Evolutionary conservation across 176 grass and related monocot species (phyloP).

Genomic region (Tillandsia leiboldiana): DNA sequence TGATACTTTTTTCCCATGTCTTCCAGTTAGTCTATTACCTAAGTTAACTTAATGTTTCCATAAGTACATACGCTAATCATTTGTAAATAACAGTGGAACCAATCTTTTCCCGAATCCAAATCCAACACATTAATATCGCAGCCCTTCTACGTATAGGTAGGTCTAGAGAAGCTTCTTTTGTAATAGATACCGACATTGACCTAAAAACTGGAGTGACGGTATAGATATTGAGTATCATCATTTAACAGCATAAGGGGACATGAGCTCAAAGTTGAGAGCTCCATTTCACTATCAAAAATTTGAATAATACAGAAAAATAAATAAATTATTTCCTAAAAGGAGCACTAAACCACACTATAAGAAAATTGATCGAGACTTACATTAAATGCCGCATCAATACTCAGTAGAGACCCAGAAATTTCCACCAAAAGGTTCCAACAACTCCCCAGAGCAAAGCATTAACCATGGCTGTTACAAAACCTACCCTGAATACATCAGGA

Average conservation of each 20-base stretch:
- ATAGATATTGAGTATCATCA: background rate
- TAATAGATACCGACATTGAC: no score
- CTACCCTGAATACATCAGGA: slow-evolving; percentile 73
- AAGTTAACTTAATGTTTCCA: no score
- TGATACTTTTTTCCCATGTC: no score
- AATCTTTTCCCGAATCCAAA: no score
- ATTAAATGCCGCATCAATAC: background rate
- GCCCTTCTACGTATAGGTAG: no score
- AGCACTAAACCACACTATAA: background rate
- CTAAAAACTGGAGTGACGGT: no score
- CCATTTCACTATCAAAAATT: slow-evolving; percentile 9
- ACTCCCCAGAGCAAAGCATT: slow-evolving; percentile 60
- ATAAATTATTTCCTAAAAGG: background rate
- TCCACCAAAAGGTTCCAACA: slow-evolving; percentile 84
- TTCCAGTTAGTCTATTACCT: no score
- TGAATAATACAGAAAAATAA: background rate
- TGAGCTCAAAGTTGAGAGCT: background rate
- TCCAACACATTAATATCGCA: no score
- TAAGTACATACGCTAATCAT: no score
- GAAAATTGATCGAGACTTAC: background rate
- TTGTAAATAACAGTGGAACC: no score
- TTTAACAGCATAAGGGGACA: background rate
- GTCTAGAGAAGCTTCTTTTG: no score
- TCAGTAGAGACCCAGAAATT: slow-evolving; percentile 82
- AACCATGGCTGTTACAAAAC: slow-evolving; percentile 50